Evolutionary conservation across 495 filamentous ascomycete genomes (phyloP).

Genomic region (Neurospora sp.): DNA sequence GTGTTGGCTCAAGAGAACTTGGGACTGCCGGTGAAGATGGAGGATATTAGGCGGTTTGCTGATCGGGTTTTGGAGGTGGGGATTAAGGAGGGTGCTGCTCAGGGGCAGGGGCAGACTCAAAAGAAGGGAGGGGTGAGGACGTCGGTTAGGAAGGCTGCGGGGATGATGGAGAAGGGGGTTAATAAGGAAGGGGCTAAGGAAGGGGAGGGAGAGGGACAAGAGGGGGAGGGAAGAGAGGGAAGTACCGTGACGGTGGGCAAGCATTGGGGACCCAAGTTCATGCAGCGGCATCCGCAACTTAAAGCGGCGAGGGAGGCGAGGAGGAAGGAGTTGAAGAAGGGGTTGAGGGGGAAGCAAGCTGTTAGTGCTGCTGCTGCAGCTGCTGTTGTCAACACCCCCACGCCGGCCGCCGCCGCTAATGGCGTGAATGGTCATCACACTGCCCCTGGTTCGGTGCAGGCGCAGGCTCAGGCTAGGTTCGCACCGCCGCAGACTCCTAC

Average conservation of each 20-base stretch:
- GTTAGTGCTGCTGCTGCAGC: fast-evolving
- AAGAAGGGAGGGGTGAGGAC: neutral
- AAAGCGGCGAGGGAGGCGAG: neutral
- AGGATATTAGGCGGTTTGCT: slow-evolving; percentile 26
- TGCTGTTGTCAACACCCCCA: neutral
- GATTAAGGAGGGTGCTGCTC: neutral
- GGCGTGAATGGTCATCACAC: neutral
- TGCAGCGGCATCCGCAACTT: neutral
- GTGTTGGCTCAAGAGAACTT: slow-evolving; percentile 36
- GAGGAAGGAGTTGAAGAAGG: neutral
- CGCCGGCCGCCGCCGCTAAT: neutral
- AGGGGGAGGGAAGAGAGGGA: neutral
- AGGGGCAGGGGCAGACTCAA: neutral
- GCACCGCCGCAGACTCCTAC: neutral
- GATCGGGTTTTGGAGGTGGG: slow-evolving; percentile 16
- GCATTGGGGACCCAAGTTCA: neutral
- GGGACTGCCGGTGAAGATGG: slow-evolving; percentile 29
- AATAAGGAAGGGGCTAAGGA: too few species aligned
- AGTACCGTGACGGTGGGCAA: neutral
- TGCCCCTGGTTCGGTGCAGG: neutral
- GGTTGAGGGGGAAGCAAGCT: neutral
- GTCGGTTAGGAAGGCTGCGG: neutral
- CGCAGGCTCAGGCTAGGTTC: too few species aligned
- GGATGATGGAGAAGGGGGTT: neutral
- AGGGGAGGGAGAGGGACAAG: neutral